A percentile compares a stretch with the other conserved stretches of the same genome.
Evolutionary conservation across 345 rosid genomes (phyloP).

Genomic region (Linum lewisii): DNA sequence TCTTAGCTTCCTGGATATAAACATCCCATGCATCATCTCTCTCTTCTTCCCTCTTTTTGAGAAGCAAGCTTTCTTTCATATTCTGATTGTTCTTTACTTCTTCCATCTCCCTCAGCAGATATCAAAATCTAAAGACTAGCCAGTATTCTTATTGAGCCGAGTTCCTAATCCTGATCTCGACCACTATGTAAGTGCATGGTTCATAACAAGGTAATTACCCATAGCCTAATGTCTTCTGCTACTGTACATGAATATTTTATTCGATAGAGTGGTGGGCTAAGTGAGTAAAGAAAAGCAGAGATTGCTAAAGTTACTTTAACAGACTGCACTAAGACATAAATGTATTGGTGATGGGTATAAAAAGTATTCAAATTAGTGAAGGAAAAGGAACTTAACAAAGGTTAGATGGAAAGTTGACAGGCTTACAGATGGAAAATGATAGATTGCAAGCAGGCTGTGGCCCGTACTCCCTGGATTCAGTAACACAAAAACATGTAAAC

Average conservation of each 20-base stretch:
- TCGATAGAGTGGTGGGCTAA: background rate
- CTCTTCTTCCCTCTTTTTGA: background rate
- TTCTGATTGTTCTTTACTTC: too few species aligned
- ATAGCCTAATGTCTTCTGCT: background rate
- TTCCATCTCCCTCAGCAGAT: too few species aligned
- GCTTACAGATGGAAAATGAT: too few species aligned
- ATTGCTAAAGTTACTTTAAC: background rate
- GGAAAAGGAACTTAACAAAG: background rate
- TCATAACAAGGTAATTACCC: background rate
- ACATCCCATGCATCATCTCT: background rate
- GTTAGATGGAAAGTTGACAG: too few species aligned
- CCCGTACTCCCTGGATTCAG: too few species aligned
- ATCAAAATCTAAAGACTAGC: too few species aligned
- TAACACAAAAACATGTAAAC: too few species aligned
- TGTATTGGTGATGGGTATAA: background rate
- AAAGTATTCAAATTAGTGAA: too few species aligned
- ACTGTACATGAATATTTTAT: background rate
- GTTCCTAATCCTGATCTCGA: background rate
- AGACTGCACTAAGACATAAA: background rate
- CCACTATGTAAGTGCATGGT: too few species aligned
- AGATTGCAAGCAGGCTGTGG: too few species aligned
- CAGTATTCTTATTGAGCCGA: too few species aligned
- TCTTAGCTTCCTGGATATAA: constrained; percentile 10
- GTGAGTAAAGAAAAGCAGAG: background rate
- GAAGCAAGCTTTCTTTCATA: constrained; percentile 10